Evolutionary conservation across 75 land plant species (phyloP), one percentile per base, ranked within the genome.

Genomic region (Sequoiadendron giganteum): DNA sequence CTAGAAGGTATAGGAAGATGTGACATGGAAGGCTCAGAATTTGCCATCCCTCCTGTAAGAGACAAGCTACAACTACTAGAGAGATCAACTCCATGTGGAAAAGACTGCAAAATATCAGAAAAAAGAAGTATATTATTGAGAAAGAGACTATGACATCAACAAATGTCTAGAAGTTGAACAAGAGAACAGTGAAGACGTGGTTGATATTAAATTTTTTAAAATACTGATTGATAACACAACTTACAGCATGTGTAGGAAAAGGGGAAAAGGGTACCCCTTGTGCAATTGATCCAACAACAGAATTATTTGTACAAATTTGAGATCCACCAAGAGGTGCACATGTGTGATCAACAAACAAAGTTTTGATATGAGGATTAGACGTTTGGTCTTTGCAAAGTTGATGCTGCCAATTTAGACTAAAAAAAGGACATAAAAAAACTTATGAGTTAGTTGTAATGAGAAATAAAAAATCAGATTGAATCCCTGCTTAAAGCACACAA

Each of bases 331-430:
- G 54, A 11, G 54, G 13, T 49, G 1, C 14, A 49, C 54, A 11
- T 55, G 0, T 55, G 84, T 96, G 97, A 86, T 96, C 96, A 85
- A 92, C 93, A 90, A 96, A 96, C 21, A 96, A 94, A 30, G 97
- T 96, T 86, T 93, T 96, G 18, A 95, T 94, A 87, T 95, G 94
- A 21, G 96, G 96, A 81, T 94, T 96, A 76, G 97, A 94, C 65
- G 93, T 89, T 34, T 94, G 95, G 75, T 93, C 90, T 85, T 95
- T 96, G 89, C 97, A 96, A 38, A 90, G 94, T 86, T 91, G 95
- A 86, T 96, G 96, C 88, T 96, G 97, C 96, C 95, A 95, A 87
- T 96, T 95, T 73, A 95, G 89, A 85, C 97, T 96, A 92, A 81
- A 19, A 81, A 43, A 42, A 43, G 2, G 9, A 10, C n/a, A 21